Conservation (phyloP, 2,329 filamentous ascomycete genomes). For the Metarhizium robertsii region DNA sequence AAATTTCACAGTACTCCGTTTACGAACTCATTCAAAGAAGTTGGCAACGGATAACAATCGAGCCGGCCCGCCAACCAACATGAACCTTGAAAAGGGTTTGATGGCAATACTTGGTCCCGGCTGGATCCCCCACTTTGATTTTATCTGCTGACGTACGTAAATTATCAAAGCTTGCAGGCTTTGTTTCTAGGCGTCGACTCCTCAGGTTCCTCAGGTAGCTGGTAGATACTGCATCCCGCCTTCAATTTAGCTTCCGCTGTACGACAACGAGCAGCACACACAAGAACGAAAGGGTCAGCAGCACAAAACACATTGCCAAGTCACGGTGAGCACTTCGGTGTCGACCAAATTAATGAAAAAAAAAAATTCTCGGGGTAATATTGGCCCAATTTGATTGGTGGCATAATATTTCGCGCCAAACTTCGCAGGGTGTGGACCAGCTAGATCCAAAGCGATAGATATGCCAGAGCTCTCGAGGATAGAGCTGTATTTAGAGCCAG, state of each 20-base stretch:
- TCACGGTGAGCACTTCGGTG: background rate
- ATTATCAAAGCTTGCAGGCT: conserved; percentile 4
- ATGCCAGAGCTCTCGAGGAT: background rate
- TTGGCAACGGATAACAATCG: background rate
- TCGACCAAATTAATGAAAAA: background rate
- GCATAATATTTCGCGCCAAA: background rate
- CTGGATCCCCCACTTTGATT: background rate
- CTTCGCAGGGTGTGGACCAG: background rate
- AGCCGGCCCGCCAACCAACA: background rate
- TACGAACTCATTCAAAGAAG: background rate
- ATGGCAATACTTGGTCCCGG: background rate
- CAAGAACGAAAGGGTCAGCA: background rate
- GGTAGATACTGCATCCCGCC: background rate
- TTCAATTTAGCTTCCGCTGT: background rate
- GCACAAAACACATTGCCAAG: background rate
- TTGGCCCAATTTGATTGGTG: background rate
- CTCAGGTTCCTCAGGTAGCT: background rate
- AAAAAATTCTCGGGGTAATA: background rate
- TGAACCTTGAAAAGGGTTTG: background rate
- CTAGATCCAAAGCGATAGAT: background rate
- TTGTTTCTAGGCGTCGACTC: background rate
- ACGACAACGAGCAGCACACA: background rate
- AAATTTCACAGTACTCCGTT: background rate
- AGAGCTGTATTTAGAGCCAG: background rate
- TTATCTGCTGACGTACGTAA: conserved; percentile 4